Base-by-base conservation (phyloP, 2,329 filamentous ascomycete species). In the Amauroascus niger region DNA sequence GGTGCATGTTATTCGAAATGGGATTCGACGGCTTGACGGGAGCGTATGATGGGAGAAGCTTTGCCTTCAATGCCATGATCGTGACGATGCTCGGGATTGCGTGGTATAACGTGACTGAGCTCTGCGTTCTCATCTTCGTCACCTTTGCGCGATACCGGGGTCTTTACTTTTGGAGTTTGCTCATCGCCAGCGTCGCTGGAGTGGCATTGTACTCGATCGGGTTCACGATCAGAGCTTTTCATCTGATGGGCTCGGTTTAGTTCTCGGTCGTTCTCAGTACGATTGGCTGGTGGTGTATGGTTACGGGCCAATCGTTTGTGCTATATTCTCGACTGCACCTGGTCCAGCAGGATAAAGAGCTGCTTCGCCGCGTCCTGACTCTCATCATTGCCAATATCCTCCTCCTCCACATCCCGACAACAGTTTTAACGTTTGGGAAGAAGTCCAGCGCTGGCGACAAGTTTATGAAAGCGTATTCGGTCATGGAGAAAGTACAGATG, bases 81-180 rank as follows among this genome's bases (percentile, higher is more conserved):
- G 70, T 69, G 7, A 71, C 72, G 8, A 71, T 78, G 53, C 68
- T 73, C 14, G 73, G 69, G 6, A 65, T 78, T 43, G 69, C 74
- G 35, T 73, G 72, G 67, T 78, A 77, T 60, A 77, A 76, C 58
- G 72, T 72, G 43, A 62, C 76, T 44, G 75, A 77, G 55, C 69
- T 78, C 26, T 65, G 73, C 54, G 65, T 76, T 40, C 69, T 76
- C 43, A 67, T 76, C 53, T 75, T 75, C 49, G 69, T 72, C 55
- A 76, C 73, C 5, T 78, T 78, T 58, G 69, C 67, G 41, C 64
- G 67, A 50, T 74, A 71, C 47, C 65, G 62, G 26, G 73, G 74
- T 2, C 65, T 76, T 8, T 78, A 78, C 63, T 78, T 78, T 61
- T 77, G 73, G 71, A 73, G 70, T 56, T 62, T 76, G 43, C 57